Evolutionary conservation across 2,329 filamentous ascomycete species (phyloP), one percentile per base, ranked within the genome.

Genomic region (Ceratocystis cacaofunesta): DNA sequence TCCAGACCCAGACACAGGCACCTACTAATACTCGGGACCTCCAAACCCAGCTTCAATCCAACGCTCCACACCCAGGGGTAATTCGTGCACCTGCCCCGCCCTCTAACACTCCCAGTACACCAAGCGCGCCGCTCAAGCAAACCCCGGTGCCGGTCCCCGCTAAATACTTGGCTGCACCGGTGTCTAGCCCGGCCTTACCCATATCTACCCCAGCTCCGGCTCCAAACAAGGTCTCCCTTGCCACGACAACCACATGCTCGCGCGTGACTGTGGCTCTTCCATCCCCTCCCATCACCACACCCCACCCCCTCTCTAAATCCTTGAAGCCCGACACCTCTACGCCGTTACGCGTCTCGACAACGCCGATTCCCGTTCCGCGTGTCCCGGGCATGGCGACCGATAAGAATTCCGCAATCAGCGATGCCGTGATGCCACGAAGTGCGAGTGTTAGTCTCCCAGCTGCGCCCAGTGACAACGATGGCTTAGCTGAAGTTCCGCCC

Each of bases 131-230:
- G 25, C 69, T 73, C 15, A 78, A 77, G 69, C 71, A 78, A 65
- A 78, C 77, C 1, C 77, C 77, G 2, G 77, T 79, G 4, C 77
- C 77, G 10, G 69, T 79, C 8, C 77, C 77, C 1, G 74, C 76
- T 4, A 76, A 77, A 64, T 77, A 72, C 70, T 62, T 73, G 65
- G 36, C 65, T 67, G 58, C 69, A 63, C 8, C 48, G 19, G 48
- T 17, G 48, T 15, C 48, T 5, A 52, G 48, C 25, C 48, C 48
- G 4, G 48, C 65, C n/a, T 32, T 50, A 4, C 19, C 62, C 30
- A 43, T 61, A 57, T 28, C 68, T 15, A 52, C 64, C 25, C 32
- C 69, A 36, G 63, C 67, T 25, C 4, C 63, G 6, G 43, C 66
- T 4, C 6, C 64, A 28, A 22, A 41, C 36, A 41, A 41, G 36